Evolutionary conservation across 345 rosid species (phyloP).

Genomic region (Rubroshorea leprosula): DNA sequence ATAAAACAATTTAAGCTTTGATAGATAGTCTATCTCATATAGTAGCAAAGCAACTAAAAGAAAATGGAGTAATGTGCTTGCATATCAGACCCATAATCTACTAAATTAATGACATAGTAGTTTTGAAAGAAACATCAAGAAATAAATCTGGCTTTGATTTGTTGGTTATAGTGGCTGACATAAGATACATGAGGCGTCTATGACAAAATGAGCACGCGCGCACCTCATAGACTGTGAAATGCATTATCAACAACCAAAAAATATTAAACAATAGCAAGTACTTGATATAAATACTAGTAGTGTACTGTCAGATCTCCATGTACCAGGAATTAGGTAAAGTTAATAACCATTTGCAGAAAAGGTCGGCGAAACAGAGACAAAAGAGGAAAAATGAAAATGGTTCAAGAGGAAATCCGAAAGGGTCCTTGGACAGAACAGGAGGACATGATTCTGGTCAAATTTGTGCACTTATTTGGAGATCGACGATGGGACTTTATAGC

Average conservation of each 20-base stretch:
- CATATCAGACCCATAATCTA: background rate
- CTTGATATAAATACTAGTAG: conserved; percentile 43
- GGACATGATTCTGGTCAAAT: conserved; percentile 73
- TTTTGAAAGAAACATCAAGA: conserved; percentile 44
- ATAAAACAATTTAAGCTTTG: background rate
- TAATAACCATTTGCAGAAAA: conserved; percentile 13
- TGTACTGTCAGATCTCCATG: conserved; percentile 23
- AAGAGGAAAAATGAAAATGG: conserved; percentile 39
- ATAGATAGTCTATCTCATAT: background rate
- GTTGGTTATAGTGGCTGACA: conserved; percentile 57
- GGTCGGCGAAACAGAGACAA: conserved; percentile 13
- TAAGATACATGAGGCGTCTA: conserved; percentile 41
- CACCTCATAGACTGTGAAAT: conserved; percentile 48
- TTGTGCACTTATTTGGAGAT: conserved; percentile 89
- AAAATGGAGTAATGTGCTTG: background rate
- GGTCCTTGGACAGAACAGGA: conserved; percentile 99
- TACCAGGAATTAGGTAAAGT: conserved; percentile 22
- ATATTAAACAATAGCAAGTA: conserved; percentile 21
- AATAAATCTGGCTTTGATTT: conserved; percentile 41
- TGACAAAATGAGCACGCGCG: conserved; percentile 37
- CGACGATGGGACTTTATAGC: conserved; percentile 99
- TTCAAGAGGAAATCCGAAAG: conserved; percentile 66
- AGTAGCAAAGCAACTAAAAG: background rate
- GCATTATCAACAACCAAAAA: conserved; percentile 27
- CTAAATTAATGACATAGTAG: conserved; percentile 5